phyloP scores from a whole-genome alignment of 192 early-diverging fungal species.

The Endogone sp. region DNA sequence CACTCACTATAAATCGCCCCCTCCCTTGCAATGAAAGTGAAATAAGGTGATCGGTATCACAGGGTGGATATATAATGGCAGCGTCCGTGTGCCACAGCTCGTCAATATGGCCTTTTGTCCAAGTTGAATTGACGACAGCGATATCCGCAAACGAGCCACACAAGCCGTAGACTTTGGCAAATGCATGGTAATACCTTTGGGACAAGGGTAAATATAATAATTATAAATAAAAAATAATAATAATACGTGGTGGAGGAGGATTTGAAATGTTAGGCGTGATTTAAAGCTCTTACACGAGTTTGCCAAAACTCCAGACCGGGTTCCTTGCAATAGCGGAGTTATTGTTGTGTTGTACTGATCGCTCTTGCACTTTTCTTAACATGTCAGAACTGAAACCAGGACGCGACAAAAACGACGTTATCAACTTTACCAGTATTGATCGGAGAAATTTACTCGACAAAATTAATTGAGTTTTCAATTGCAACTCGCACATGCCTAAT shows the following conservation, averaged over 20 bases:
- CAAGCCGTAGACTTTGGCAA: slow-evolving; percentile 72
- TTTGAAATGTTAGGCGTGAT: too few relatives aligned
- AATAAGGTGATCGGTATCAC: slow-evolving; percentile 70
- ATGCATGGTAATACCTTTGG: slow-evolving; percentile 74
- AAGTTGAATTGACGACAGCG: slow-evolving; percentile 95
- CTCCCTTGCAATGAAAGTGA: slow-evolving; percentile 52
- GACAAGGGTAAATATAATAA: background rate
- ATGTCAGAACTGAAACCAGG: slow-evolving; percentile 75
- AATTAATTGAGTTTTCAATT: too few relatives aligned
- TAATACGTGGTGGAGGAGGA: background rate
- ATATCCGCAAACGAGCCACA: slow-evolving; percentile 76
- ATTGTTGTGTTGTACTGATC: slow-evolving; percentile 66
- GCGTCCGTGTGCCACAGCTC: slow-evolving; percentile 73
- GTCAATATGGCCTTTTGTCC: slow-evolving; percentile 92
- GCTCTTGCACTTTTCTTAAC: slow-evolving; percentile 65
- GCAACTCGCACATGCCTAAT: slow-evolving; percentile 76
- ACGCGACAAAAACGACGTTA: background rate
- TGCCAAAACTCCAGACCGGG: slow-evolving; percentile 48
- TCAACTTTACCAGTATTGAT: too few relatives aligned
- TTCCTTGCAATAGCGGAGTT: slow-evolving; percentile 49
- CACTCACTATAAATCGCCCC: slow-evolving; percentile 65
- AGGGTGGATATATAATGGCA: slow-evolving; percentile 87
- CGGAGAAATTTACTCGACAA: too few relatives aligned
- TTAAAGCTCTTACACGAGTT: slow-evolving; percentile 48
- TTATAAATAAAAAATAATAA: background rate